Percentiles rank a stretch among this genome's conserved stretches.
These are phyloP conservation scores for Yamadazyma dendronema DNA, from an alignment of 1,139 yeast genomes.

Conservation along the genomic window DNA sequence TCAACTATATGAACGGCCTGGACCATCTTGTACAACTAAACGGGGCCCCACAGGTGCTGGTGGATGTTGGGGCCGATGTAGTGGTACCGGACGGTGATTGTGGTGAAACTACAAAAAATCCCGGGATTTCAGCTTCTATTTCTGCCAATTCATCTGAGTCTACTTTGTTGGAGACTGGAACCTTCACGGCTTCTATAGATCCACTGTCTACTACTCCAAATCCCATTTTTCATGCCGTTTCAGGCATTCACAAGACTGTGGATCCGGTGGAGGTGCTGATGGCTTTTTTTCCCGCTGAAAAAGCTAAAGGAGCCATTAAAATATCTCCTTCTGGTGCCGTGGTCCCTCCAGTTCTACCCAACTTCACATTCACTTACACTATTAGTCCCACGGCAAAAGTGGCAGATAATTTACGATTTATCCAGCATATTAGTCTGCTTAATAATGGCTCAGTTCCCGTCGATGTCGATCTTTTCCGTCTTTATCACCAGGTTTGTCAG, in stretches of 20 bases:
- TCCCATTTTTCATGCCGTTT: background rate
- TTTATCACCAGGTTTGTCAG: background rate
- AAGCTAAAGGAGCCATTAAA: conserved; percentile 69
- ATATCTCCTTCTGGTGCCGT: conserved; percentile 26
- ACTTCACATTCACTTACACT: background rate
- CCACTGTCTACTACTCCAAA: background rate
- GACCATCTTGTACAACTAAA: no score
- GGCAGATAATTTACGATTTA: background rate
- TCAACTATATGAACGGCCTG: no score
- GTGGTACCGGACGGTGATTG: no score
- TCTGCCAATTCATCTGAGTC: no score
- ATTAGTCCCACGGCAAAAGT: background rate
- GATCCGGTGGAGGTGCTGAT: conserved; percentile 57
- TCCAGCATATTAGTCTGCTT: no score
- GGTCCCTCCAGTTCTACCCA: background rate
- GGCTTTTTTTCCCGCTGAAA: conserved; percentile 41
- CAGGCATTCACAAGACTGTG: background rate
- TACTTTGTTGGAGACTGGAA: background rate
- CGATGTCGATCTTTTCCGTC: background rate
- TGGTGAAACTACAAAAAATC: no score
- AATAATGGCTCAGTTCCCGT: no score
- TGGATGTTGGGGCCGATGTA: no score
- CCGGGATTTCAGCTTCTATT: no score
- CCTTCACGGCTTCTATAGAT: background rate
- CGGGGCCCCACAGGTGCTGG: no score